Base-by-base conservation (phyloP, 163 green algal species). In the Chloromonas sp. region DNA sequence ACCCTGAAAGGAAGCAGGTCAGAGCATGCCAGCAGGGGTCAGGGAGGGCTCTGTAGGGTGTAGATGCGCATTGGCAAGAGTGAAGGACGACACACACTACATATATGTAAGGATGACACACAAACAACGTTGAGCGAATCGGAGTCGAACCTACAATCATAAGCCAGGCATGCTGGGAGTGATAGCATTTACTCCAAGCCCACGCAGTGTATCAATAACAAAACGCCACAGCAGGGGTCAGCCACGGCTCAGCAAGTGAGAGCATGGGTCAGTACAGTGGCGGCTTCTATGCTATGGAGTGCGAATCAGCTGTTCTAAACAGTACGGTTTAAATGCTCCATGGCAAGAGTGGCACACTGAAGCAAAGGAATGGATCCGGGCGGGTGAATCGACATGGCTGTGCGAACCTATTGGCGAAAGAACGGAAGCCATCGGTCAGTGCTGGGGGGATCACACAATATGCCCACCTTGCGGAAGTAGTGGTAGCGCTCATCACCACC, bases 391-490 rank as follows among this genome's bases (percentile, higher is more conserved):
- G 66, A 76, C 5, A 76, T 8, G 66, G 66, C 66, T 36, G 36
- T 36, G 36, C 36, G 36, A 36, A 36, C 36, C 36, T 36, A 36
- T 36, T 36, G 36, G 36, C 36, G 36, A 36, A 36, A 36, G 36
- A 36, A 36, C 36, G 36, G 36, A 36, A 36, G 36, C 36, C 36
- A 36, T 36, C 36, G 36, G 36, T 36, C 36, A 36, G 36, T 36
- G 66, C 66, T 76, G 66, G 66, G 66, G 5, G 66, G 11, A 8
- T 8, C 8, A 8, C 5, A 8, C 5, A 76, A 76, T n/a, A 8
- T 76, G 66, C 78, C 14, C 74, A 82, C 79, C 84, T 95, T 92
- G 61, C 88, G 91, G 87, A 96, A 96, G 60, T 92, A 91, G 0
- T 94, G 70, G 3, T 90, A 78, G 5, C 93, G 88, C 0, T 83